Evolutionary conservation across 1,284 basidiomycete genomes (phyloP).

Genomic region (Afroboletus lepidellus): DNA sequence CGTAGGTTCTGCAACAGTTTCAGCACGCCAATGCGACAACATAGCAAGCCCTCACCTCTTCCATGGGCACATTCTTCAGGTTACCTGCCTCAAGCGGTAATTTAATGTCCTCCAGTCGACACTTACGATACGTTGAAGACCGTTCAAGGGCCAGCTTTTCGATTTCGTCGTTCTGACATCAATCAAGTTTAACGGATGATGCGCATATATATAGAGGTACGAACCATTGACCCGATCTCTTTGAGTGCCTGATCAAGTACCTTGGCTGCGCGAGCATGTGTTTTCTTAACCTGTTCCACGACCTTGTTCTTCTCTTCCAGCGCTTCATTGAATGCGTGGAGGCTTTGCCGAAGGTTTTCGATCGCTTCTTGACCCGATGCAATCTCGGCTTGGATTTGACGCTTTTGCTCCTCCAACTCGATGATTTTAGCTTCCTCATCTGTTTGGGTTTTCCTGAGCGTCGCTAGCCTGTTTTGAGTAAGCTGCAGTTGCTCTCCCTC

Average conservation of each 20-base stretch:
- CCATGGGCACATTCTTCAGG: constrained; percentile 88
- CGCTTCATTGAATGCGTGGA: constrained; percentile 59
- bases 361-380: constrained; percentile 61
- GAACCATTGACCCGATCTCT: constrained; percentile 80
- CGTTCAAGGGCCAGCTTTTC: constrained; percentile 87
- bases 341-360: constrained; percentile 55
- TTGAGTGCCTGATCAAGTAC: constrained; percentile 85
- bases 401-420: constrained; percentile 59
- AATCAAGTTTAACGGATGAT: background rate
- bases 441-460: constrained; percentile 53
- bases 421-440: constrained; percentile 59
- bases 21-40: background rate
- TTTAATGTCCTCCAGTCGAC: constrained; percentile 90
- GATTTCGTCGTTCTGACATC: constrained; percentile 84
- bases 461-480: constrained; percentile 62
- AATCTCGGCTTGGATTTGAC: constrained; percentile 63
- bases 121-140: constrained; percentile 85
- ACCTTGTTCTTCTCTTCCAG: constrained; percentile 67
- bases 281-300: constrained; percentile 78
- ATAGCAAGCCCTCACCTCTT: constrained; percentile 65
- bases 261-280: constrained; percentile 67
- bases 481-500: constrained; percentile 70
- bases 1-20: constrained; percentile 61
- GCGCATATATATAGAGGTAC: constrained; percentile 2
- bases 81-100: constrained; percentile 78